Evolutionary conservation across 768 basidiomycete genomes (phyloP), one percentile per base, ranked within the genome.

Genomic region (Lentinula lateritia): DNA sequence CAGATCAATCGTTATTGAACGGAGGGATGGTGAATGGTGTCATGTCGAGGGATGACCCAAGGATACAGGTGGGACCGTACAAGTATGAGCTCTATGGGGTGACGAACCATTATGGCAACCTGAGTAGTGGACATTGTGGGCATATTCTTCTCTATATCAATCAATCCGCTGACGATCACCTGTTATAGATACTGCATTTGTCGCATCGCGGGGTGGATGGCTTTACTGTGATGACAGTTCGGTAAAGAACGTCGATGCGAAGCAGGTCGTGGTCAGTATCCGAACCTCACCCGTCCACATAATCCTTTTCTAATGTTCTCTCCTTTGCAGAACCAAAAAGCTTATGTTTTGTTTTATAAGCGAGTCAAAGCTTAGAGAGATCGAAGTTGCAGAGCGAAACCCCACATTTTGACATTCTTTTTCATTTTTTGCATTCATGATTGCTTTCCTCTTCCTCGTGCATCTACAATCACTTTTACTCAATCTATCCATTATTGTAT

Each of bases 51-150:
- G 86, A 90, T 18, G 95, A 95, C 70, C 91, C 94, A 1, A 80
- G 92, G 18, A 78, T 83, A 16, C 92, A 95, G 73, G 69, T 86
- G n/a, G 93, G 92, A 20, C 94, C 94, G 2, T 98, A 93, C 72
- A 83, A 78, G 65, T 99, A 98, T 71, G 96, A 99, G 68, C 75
- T 98, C 65, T 98, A 97, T 69, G 95, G 82, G 9, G 95, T 98
- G 45, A 96, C 93, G 61, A 98, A 98, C 72, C 97, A 99, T 75
- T 93, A 87, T 72, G 97, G 97, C 9, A 96, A 87, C 70, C 75
- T 99, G 59, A 93, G 88, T 68, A 93, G 92, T 69, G 97, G 97
- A 0, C 97, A 99, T 74, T 99, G 97, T 97, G 67, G 74, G 94
- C 32, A 16, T 34, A 43, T 57, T 45, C 7, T 59, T 56, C 48